Conservation (phyloP, 495 filamentous ascomycete species). For the Cudoniella acicularis region DNA sequence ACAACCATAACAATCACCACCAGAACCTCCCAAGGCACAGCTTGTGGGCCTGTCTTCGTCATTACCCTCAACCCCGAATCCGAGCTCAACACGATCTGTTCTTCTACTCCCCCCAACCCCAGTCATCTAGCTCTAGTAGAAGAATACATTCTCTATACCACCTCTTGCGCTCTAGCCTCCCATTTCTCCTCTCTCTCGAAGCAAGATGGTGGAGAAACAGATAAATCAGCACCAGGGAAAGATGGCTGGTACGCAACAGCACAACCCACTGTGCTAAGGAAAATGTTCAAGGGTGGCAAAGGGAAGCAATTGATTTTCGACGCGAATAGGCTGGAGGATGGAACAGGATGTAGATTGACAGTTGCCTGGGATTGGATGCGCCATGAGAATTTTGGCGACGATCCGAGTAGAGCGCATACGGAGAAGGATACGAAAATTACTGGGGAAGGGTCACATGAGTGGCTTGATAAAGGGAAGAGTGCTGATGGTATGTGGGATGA, state of each 20-base stretch:
- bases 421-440: conserved; percentile 1
- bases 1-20: conserved; percentile 37
- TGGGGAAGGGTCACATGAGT: conserved; percentile 22
- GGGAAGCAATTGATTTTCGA: conserved; percentile 7
- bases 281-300: not conserved
- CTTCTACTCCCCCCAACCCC: not conserved
- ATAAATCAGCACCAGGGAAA: not conserved
- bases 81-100: conserved; percentile 31
- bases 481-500: not conserved
- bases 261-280: conserved; percentile 5
- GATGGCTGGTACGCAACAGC: conserved; percentile 4
- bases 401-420: not conserved
- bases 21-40: conserved; percentile 1
- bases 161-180: conserved; percentile 14
- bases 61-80: conserved; percentile 44
- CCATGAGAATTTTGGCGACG: not conserved
- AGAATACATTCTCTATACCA: conserved; percentile 22
- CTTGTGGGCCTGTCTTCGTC: conserved; percentile 34
- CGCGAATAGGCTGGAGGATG: not conserved
- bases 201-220: not conserved
- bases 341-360: not conserved
- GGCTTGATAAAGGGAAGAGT: conserved; percentile 2
- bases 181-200: not conserved
- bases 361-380: conserved; percentile 13
- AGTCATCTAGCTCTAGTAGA: not conserved